A percentile compares a stretch with the other conserved stretches of the same genome.
phyloP scores from a whole-genome alignment of 1,284 basidiomycete genomes.

The Cutaneotrichosporon arboriforme region DNA sequence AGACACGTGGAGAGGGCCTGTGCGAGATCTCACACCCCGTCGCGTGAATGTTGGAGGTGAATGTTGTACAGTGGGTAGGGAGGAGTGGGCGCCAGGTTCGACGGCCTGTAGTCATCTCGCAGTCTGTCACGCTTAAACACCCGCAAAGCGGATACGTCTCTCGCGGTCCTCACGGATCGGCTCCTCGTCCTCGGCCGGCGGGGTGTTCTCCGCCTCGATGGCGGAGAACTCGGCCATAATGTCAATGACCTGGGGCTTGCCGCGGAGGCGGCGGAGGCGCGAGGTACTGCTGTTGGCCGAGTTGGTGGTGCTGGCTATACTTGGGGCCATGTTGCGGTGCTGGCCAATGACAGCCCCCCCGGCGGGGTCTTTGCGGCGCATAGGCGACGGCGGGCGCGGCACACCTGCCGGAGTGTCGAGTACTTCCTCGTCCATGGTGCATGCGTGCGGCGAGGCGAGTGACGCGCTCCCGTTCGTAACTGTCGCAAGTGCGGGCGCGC shows the following conservation, averaged over 20 bases:
- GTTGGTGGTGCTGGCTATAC: slow-evolving; percentile 2
- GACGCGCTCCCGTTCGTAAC: not conserved
- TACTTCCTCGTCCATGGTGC: not conserved
- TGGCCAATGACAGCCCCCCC: too few relatives aligned
- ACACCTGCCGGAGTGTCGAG: too few relatives aligned
- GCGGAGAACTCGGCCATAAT: slow-evolving; percentile 31
- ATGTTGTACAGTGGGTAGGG: too few relatives aligned
- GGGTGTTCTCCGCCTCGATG: slow-evolving; percentile 19
- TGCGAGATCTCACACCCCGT: too few relatives aligned
- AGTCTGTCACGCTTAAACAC: too few relatives aligned
- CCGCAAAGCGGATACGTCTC: slow-evolving; percentile 34
- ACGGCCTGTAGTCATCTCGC: too few relatives aligned
- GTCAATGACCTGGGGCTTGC: slow-evolving; percentile 19
- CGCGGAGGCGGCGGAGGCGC: slow-evolving; percentile 12
- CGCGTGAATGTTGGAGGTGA: too few relatives aligned
- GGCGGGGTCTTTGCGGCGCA: too few relatives aligned
- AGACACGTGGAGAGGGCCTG: too few relatives aligned
- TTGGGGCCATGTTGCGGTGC: not conserved
- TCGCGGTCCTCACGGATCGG: slow-evolving; percentile 33
- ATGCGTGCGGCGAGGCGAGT: not conserved
- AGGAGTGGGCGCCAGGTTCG: too few relatives aligned
- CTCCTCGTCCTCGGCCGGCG: slow-evolving; percentile 18
- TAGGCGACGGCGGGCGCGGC: too few relatives aligned
- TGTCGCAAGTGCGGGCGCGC: too few relatives aligned
- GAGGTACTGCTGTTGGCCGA: slow-evolving; percentile 4